Conservation (phyloP, 1,284 basidiomycete genomes). For the Moesziomyces aphidis region DNA sequence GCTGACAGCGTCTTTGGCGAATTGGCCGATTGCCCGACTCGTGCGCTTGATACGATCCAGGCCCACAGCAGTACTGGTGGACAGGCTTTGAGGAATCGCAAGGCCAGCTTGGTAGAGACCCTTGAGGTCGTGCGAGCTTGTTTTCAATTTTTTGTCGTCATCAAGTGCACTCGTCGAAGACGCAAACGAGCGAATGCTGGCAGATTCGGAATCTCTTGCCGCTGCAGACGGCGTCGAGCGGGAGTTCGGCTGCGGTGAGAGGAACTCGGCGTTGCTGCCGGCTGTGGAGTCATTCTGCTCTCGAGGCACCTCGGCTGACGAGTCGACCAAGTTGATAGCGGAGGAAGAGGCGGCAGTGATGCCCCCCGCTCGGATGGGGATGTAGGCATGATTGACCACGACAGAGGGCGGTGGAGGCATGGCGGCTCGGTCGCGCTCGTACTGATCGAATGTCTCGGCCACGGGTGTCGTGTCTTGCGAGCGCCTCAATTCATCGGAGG, state of each 20-base stretch:
- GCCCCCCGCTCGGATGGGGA: slow-evolving; percentile 39
- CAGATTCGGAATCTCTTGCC: slow-evolving; percentile 6
- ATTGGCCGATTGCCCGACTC: slow-evolving; percentile 28
- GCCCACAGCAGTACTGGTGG: slow-evolving; percentile 32
- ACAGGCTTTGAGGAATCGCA: slow-evolving; percentile 32
- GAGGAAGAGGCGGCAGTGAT: slow-evolving; percentile 26
- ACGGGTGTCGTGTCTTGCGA: slow-evolving; percentile 15
- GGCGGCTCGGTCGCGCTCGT: slow-evolving; percentile 23
- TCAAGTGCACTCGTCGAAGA: slow-evolving; percentile 3
- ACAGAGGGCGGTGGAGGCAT: slow-evolving; percentile 41
- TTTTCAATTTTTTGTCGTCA: slow-evolving; percentile 9
- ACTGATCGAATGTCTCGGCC: slow-evolving; percentile 11
- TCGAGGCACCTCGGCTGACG: background rate
- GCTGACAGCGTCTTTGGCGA: slow-evolving; percentile 27
- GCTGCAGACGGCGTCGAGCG: background rate
- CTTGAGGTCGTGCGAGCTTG: slow-evolving; percentile 39
- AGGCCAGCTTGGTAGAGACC: slow-evolving; percentile 31
- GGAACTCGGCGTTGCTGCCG: background rate
- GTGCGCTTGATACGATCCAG: slow-evolving; percentile 40
- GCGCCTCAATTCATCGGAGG: background rate
- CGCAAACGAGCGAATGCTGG: slow-evolving; percentile 15
- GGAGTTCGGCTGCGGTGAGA: slow-evolving; percentile 3
- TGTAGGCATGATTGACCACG: slow-evolving; percentile 32
- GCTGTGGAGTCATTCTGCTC: too few relatives aligned
- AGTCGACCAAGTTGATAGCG: slow-evolving; percentile 6